phyloP scores from a whole-genome alignment of 2,329 filamentous ascomycete genomes.

The Fusarium humuli region DNA sequence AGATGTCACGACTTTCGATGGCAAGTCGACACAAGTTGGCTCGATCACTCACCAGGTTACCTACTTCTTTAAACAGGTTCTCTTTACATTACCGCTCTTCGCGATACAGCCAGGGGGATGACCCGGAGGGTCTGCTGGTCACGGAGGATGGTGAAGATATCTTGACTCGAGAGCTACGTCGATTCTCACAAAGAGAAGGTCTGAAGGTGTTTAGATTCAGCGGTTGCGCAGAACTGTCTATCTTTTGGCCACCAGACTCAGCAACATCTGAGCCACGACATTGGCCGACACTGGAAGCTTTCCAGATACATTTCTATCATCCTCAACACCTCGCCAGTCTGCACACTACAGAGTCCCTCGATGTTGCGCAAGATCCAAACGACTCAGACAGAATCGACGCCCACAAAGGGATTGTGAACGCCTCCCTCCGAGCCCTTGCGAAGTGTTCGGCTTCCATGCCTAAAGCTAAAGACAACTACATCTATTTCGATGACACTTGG shows the following conservation, averaged over 20 bases:
- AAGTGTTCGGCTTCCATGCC: slow-evolving; percentile 10
- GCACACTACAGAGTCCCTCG: neutral
- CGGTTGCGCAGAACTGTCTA: neutral
- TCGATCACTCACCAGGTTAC: neutral
- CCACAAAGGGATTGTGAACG: neutral
- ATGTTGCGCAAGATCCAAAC: rapidly evolving
- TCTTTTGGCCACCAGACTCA: slow-evolving; percentile 12
- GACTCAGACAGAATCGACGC: neutral
- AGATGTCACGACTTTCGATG: rapidly evolving
- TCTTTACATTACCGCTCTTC: neutral
- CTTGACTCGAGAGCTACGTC: neutral
- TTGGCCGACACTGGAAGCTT: slow-evolving; percentile 13
- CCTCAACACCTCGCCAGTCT: neutral
- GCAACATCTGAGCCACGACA: neutral
- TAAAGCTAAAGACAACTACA: neutral
- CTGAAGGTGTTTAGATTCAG: neutral
- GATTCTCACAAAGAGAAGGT: slow-evolving; percentile 4
- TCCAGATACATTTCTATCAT: neutral
- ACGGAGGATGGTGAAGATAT: neutral
- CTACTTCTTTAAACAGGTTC: neutral
- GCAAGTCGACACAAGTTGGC: neutral
- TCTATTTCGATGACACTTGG: slow-evolving; percentile 4
- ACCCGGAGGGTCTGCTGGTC: neutral
- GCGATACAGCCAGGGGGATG: neutral
- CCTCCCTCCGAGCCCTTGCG: neutral